Base-by-base conservation (phyloP, 441 rosid genomes). In the Populus trichocarpa region DNA sequence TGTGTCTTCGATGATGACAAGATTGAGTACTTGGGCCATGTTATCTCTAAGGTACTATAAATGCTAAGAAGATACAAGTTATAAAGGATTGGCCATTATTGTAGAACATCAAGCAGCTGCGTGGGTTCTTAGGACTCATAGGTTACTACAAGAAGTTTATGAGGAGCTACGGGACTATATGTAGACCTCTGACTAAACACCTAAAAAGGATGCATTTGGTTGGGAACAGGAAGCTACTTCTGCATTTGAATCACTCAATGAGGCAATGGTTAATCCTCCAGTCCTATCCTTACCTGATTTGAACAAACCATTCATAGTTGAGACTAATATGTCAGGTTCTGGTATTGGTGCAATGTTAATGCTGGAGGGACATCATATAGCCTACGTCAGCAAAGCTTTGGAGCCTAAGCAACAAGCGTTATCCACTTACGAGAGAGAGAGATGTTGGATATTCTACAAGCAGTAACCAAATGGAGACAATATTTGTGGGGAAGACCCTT, bases 11-110 rank as follows among this genome's bases (percentile, higher is more conserved):
- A 13, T 0, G 2, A 4, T 0, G 1, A 8, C 0, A 5, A 33
- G 8, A 25, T 81, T 0, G 40, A 66, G n/a, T 74, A 81, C 16
- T 30, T 77, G 18, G 79, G 81, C 0, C 75, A 82, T 30, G 10
- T 82, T 0, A 40, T 75, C 0, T 22, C 46, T 0, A 5, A 3
- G 0, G 1, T 3, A 0, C 11, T 1, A 61, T 38, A 0, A 79
- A 78, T 14, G 30, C 46, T 8, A 3, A 8, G 0, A 79, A 79
- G 18, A 26, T 79, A 4, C 20, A 36, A 9, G 76, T 72, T 11
- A 74, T 74, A 63, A 0, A 1, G 1, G 6, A 26, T 22, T 74
- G 67, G 71, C 78, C 67, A 0, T 3, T 0, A 0, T 71, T 65
- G 0, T 1, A 5, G 1, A 36, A 40, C 4, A 0, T 61, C 4